Evolutionary conservation across 2,329 filamentous ascomycete genomes (phyloP), one percentile per base, ranked within the genome.

Genomic region (Cladorrhinum sp.): DNA sequence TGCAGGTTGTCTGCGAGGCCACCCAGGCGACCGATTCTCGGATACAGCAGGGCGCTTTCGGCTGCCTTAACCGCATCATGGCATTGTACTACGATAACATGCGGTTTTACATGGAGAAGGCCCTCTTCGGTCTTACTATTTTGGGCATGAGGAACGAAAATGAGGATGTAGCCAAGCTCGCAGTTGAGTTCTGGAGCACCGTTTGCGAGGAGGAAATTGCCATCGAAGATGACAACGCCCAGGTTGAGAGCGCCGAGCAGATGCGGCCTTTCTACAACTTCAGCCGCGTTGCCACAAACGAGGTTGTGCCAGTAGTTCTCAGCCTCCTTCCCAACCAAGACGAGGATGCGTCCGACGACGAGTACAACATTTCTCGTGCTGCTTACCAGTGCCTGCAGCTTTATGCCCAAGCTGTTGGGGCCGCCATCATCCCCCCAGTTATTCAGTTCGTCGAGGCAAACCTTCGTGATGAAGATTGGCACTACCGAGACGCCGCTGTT

Each of bases 71-170:
- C 84, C 88, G 95, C 72, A 98, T 99, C 76, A 99, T 99, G 95
- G 91, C 85, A 63, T 85, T 97, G 65, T 99, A 99, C 83, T 99
- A 99, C 76, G 95, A 99, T 72, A 96, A 97, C 80, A 99, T 99
- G 95, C 89, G 93, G 71, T 99, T 97, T 79, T 99, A 99, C 81
- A 99, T 99, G 95, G 95, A 99, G 83, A 98, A 98, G 86, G 95
- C 95, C 36, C 84, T 99, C 49, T 99, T 99, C 71, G 95, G 95
- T 61, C 84, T 99, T 46, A 99, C 95, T 42, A 96, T 99, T 65
- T 88, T 96, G 74, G 95, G 95, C 68, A 99, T 99, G 95, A 97
- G 96, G 85, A 96, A 87, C 70, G 89, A 93, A 7, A 95, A 99
- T 70, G 95, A 99, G 76, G 95, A 99, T 74, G 95, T 99, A 58